Conservation (phyloP, 129 eudicot genomes). For the Tanacetum coccineum region DNA sequence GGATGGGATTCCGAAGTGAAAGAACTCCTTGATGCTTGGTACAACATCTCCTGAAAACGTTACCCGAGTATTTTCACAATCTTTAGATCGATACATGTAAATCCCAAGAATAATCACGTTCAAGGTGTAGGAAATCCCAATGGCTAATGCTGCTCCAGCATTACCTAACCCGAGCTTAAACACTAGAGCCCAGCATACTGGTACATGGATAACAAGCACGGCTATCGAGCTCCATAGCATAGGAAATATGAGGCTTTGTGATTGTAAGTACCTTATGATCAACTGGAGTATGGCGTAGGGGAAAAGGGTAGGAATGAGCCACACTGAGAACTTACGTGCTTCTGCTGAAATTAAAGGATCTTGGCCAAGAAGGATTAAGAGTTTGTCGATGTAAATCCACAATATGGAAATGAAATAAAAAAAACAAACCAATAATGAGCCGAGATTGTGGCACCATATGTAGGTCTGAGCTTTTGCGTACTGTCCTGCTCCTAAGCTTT, state of each 20-base stretch:
- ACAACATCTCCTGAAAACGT: conserved; percentile 25
- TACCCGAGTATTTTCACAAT: conserved; percentile 39
- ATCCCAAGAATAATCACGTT: conserved; percentile 36
- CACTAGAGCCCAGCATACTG: conserved; percentile 47
- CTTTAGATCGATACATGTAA: conserved; percentile 33
- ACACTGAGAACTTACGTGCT: conserved; percentile 48
- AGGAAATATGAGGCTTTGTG: conserved; percentile 52
- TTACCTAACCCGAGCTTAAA: conserved; percentile 32
- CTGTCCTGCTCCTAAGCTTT: conserved; percentile 31
- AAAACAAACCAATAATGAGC: conserved; percentile 33
- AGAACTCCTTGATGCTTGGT: conserved; percentile 23
- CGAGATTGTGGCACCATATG: conserved; percentile 40
- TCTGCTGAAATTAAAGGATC: conserved; percentile 49
- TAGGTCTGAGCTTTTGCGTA: conserved; percentile 42
- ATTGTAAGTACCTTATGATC: conserved; percentile 42
- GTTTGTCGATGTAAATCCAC: too few species aligned
- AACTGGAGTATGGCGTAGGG: conserved; percentile 44
- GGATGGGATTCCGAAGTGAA: conserved; percentile 38
- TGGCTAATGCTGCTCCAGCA: conserved; percentile 50
- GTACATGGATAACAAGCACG: conserved; percentile 36
- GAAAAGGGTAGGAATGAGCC: conserved; percentile 44
- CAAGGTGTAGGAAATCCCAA: conserved; percentile 36
- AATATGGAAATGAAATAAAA: too few species aligned
- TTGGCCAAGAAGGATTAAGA: conserved; percentile 38
- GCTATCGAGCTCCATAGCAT: conserved; percentile 46